Evolutionary conservation across 495 filamentous ascomycete genomes (phyloP), one percentile per base, ranked within the genome.

Genomic region (Podospora appendiculata): DNA sequence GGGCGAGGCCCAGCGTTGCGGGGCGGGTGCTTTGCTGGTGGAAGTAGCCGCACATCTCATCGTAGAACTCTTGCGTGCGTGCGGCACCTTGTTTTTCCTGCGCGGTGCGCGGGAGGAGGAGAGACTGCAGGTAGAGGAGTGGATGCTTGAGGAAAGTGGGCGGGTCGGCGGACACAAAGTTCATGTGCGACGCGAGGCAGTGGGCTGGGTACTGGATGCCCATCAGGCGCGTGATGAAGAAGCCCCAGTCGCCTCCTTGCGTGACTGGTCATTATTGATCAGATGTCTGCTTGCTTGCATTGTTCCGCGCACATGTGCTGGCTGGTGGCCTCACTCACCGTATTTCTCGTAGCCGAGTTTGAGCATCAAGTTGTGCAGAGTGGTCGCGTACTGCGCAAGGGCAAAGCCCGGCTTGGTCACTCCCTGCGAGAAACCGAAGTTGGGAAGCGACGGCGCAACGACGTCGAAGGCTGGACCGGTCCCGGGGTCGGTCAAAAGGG

Each of bases 201-300:
- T 76, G 60, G 17, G 71, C 47, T 0, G 84, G 83, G 55, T 83
- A 82, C 7, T 80, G 59, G 32, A 71, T 57, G 4, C 74, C 80
- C 10, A 89, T 70, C 12, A 69, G 56, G 38, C 85, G 77, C 36
- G 80, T 79, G 45, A 88, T 80, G 54, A 74, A 70, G 50, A 69
- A 82, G 35, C 85, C 86, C 79, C 82, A 84, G 59, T 88, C 86
- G 47, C 86, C 84, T 41, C 79, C 84, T 69, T 88, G 86, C 1
- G 79, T 81, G 7, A 78, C 79, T 80, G 55, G 73, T 70, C 49
- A 25, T 25, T 25, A 25, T 25, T 25, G 25, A 25, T 25, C 25
- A 25, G 25, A 25, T 25, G 5, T 25, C 25, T 25, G 25, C 25
- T 70, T 81, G 34, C 85, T 86, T 78, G 81, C 25, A 78, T 78